phyloP scores from a whole-genome alignment of 2,329 filamentous ascomycete genomes.

The Arthrobotrys pseudoclavata region DNA sequence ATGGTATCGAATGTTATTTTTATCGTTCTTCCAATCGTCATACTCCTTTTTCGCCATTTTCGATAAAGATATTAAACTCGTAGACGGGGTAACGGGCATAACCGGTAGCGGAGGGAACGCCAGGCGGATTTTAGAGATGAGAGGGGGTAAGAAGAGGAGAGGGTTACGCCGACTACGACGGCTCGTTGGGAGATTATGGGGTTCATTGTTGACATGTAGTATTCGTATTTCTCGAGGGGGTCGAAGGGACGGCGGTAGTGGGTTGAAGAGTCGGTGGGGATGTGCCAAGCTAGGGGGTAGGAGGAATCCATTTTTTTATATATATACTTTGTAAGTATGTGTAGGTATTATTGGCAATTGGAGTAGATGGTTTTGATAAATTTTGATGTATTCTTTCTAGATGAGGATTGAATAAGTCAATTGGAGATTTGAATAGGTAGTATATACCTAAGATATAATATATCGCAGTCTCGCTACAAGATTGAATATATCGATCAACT shows the following conservation, averaged over 20 bases:
- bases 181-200: background rate
- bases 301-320: background rate
- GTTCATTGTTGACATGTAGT: slow-evolving; percentile 12
- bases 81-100: background rate
- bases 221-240: slow-evolving; percentile 15
- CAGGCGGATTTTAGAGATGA: slow-evolving; percentile 16
- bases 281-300: background rate
- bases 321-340: background rate
- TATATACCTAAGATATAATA: too few species aligned
- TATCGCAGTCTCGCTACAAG: too few species aligned
- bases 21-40: slow-evolving; percentile 4
- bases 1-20: background rate
- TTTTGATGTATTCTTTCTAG: too few species aligned
- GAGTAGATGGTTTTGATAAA: too few species aligned
- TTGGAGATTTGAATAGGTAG: too few species aligned
- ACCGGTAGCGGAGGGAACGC: slow-evolving; percentile 2
- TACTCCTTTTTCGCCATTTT: background rate
- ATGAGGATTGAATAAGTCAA: background rate
- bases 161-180: slow-evolving; percentile 3
- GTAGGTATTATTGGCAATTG: background rate
- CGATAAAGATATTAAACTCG: background rate
- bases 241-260: slow-evolving; percentile 7
- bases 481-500: too few species aligned
- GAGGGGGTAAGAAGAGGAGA: background rate
- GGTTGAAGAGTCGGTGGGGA: background rate